phyloP scores from a whole-genome alignment of 2,329 filamentous ascomycete genomes.

The Hirsutella rhossiliensis region DNA sequence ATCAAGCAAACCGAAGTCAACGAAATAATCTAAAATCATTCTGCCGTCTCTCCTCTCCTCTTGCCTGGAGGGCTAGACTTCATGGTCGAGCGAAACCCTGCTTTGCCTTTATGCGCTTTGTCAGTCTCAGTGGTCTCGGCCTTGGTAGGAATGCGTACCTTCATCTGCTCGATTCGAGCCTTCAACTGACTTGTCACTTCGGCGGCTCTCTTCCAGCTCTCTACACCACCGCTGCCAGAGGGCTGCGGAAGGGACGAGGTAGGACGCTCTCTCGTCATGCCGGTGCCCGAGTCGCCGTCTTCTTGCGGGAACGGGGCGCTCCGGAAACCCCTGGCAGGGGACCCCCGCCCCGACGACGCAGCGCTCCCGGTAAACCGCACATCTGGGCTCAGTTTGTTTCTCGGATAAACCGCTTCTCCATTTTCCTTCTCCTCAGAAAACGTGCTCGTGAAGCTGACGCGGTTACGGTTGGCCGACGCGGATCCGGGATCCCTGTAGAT shows the following conservation, averaged over 20 bases:
- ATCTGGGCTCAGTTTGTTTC: slow-evolving; percentile 44
- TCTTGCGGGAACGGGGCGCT: slow-evolving; percentile 19
- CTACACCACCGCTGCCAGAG: slow-evolving; percentile 27
- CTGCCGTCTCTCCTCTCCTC: neutral
- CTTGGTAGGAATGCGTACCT: slow-evolving; percentile 35
- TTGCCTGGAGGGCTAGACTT: neutral
- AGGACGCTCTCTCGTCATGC: slow-evolving; percentile 18
- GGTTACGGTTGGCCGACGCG: slow-evolving; percentile 29
- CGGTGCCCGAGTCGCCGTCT: slow-evolving; percentile 18
- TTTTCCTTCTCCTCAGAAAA: slow-evolving; percentile 73
- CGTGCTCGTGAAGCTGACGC: slow-evolving; percentile 51
- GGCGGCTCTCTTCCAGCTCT: slow-evolving; percentile 94
- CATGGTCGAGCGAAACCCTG: slow-evolving; percentile 18
- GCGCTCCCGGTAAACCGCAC: slow-evolving; percentile 37
- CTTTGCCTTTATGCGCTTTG: slow-evolving; percentile 9
- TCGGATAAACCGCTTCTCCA: slow-evolving; percentile 33
- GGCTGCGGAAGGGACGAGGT: slow-evolving; percentile 23
- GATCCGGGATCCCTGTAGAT: slow-evolving; percentile 43
- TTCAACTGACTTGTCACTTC: slow-evolving; percentile 97
- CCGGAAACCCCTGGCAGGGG: slow-evolving; percentile 44
- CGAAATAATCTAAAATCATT: neutral
- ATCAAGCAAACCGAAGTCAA: slow-evolving; percentile 1
- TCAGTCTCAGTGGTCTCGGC: neutral
- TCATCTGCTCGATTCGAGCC: slow-evolving; percentile 98
- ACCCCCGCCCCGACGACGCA: slow-evolving; percentile 43